phyloP scores from a whole-genome alignment of 2,329 filamentous ascomycete genomes.

The Alternaria arbusti region DNA sequence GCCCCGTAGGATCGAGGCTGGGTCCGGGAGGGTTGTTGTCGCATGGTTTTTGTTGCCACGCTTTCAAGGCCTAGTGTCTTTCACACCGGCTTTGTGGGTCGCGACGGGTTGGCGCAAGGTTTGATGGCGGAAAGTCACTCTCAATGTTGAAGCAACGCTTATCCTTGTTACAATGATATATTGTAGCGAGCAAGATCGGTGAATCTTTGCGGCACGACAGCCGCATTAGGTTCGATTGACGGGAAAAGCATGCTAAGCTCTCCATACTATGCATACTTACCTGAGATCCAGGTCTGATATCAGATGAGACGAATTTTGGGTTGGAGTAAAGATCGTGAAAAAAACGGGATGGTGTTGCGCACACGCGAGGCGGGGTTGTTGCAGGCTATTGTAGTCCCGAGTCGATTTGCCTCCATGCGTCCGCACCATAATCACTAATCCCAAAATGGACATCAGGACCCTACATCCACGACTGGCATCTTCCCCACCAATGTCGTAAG shows the following conservation, averaged over 20 bases:
- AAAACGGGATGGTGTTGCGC: conserved; percentile 6
- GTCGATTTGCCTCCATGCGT: conserved; percentile 11
- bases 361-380: conserved; percentile 34
- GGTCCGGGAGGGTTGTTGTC: conserved; percentile 5
- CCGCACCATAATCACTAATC: conserved; percentile 20
- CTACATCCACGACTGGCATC: conserved; percentile 31
- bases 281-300: not conserved
- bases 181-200: conserved; percentile 1
- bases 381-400: conserved; percentile 28
- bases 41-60: conserved; percentile 15
- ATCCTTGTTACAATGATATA: not conserved
- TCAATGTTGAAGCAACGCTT: conserved; percentile 6
- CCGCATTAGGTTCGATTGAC: not conserved
- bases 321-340: not conserved
- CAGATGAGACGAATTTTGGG: not conserved
- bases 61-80: not conserved
- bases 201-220: conserved; percentile 5
- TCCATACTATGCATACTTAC: conserved; percentile 8
- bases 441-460: conserved; percentile 35
- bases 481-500: conserved; percentile 37
- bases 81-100: not conserved
- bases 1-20: conserved; percentile 2
- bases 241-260: conserved; percentile 12
- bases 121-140: conserved; percentile 12
- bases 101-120: conserved; percentile 8